Evolutionary conservation across 2,329 filamentous ascomycete species (phyloP).

Genomic region (Aotearoamyces nothofagi): DNA sequence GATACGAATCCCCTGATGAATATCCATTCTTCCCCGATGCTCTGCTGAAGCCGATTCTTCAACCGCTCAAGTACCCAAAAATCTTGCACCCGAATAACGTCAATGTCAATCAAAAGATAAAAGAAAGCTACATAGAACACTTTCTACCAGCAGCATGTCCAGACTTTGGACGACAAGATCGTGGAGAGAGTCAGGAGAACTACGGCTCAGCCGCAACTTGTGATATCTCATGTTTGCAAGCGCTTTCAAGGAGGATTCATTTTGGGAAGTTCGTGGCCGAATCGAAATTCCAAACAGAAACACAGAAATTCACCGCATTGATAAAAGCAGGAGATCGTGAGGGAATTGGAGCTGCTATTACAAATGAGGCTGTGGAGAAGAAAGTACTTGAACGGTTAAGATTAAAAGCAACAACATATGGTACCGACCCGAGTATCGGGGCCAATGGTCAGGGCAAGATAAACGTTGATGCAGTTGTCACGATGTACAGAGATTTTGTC

Average conservation of each 20-base stretch:
- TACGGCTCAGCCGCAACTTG: slow-evolving; percentile 86
- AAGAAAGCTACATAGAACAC: slow-evolving; percentile 65
- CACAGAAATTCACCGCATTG: slow-evolving; percentile 63
- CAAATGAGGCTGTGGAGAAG: slow-evolving; percentile 74
- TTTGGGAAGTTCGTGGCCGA: slow-evolving; percentile 98
- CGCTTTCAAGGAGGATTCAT: slow-evolving; percentile 79
- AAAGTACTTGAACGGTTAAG: slow-evolving; percentile 78
- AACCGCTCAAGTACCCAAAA: slow-evolving; percentile 71
- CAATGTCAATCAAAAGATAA: slow-evolving; percentile 80
- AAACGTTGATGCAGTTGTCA: slow-evolving; percentile 77
- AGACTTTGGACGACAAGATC: slow-evolving; percentile 61
- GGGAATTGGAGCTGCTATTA: slow-evolving; percentile 82
- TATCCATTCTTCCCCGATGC: slow-evolving; percentile 89
- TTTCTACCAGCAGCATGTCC: slow-evolving; percentile 76
- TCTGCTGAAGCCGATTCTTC: slow-evolving; percentile 68
- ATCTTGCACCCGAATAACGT: slow-evolving; percentile 83
- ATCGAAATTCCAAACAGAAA: slow-evolving; percentile 78
- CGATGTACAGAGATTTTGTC: slow-evolving; percentile 83
- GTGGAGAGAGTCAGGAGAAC: slow-evolving; percentile 80
- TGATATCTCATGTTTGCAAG: slow-evolving; percentile 82
- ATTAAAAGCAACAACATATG: slow-evolving; percentile 86
- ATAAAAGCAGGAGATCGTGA: slow-evolving; percentile 69
- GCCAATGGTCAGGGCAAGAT: slow-evolving; percentile 59
- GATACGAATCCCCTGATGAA: slow-evolving; percentile 92
- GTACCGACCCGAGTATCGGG: slow-evolving; percentile 64